Evolutionary conservation across 306 rosid species (phyloP).

Genomic region (Prunus davidiana): DNA sequence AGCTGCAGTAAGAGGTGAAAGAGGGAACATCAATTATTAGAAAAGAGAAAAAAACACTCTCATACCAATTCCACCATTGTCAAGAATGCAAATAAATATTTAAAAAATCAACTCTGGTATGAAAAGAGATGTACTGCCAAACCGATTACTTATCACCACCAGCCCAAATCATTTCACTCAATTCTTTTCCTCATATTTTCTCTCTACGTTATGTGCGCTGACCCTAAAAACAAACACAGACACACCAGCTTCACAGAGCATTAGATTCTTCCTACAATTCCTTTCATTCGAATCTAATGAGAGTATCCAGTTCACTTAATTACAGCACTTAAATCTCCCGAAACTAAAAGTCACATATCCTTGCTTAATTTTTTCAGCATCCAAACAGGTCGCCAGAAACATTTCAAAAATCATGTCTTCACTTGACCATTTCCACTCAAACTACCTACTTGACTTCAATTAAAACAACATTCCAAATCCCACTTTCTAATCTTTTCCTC

Average conservation of each 20-base stretch:
- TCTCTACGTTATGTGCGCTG: neutral
- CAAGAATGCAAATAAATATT: neutral
- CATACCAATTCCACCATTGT: neutral
- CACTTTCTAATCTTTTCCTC: neutral
- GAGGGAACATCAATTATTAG: neutral
- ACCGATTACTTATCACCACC: neutral
- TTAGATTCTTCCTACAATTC: neutral
- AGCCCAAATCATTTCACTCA: neutral
- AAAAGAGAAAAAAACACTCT: neutral
- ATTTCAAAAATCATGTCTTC: neutral
- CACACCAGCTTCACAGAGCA: neutral
- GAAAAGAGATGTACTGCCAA: neutral
- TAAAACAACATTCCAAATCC: neutral
- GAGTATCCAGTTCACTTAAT: neutral
- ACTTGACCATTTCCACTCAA: neutral
- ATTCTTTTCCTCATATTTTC: neutral
- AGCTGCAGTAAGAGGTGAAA: slow-evolving; percentile 46
- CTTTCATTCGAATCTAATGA: neutral
- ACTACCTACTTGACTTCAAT: neutral
- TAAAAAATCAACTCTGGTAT: neutral
- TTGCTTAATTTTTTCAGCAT: neutral
- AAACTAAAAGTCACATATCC: neutral
- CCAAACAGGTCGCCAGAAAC: neutral
- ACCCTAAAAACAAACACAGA: too few species aligned
- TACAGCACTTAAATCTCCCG: neutral